Evolutionary conservation across 2,329 filamentous ascomycete species (phyloP).

Genomic region (Talaromyces sp.): DNA sequence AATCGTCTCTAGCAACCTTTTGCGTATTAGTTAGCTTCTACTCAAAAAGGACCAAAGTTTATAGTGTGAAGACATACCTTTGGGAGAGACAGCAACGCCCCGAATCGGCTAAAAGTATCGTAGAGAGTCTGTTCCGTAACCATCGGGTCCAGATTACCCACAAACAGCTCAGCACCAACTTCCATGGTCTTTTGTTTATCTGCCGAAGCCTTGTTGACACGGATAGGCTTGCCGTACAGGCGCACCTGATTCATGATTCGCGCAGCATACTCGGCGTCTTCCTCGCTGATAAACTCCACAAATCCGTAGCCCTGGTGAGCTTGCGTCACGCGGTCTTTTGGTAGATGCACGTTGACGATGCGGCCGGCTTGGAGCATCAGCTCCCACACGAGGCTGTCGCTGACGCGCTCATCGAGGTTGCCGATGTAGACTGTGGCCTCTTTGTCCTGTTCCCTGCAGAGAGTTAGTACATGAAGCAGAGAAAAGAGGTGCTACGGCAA

Average conservation of each 20-base stretch:
- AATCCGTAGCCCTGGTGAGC: slow-evolving; percentile 98
- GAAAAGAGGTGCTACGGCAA: not conserved
- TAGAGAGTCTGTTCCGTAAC: slow-evolving; percentile 94
- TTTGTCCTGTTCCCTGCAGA: slow-evolving; percentile 87
- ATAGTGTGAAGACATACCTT: slow-evolving; percentile 55
- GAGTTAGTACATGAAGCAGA: slow-evolving; percentile 18
- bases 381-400: slow-evolving; percentile 88
- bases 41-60: not conserved
- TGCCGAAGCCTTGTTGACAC: slow-evolving; percentile 89
- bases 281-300: slow-evolving; percentile 93
- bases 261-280: slow-evolving; percentile 93
- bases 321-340: slow-evolving; percentile 95
- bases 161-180: slow-evolving; percentile 93
- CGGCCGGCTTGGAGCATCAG: slow-evolving; percentile 97
- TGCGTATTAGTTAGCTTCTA: not conserved
- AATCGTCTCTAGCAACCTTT: slow-evolving; percentile 74
- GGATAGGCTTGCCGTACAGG: slow-evolving; percentile 87
- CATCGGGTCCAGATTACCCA: slow-evolving; percentile 91
- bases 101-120: slow-evolving; percentile 92
- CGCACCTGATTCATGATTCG: slow-evolving; percentile 95
- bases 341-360: slow-evolving; percentile 96
- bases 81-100: slow-evolving; percentile 73
- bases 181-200: slow-evolving; percentile 93
- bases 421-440: slow-evolving; percentile 97
- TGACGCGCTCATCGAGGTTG: slow-evolving; percentile 95